Evolutionary conservation across 805 yeast genomes (phyloP).

Genomic region (Wickerhamiella alocasiicola): DNA sequence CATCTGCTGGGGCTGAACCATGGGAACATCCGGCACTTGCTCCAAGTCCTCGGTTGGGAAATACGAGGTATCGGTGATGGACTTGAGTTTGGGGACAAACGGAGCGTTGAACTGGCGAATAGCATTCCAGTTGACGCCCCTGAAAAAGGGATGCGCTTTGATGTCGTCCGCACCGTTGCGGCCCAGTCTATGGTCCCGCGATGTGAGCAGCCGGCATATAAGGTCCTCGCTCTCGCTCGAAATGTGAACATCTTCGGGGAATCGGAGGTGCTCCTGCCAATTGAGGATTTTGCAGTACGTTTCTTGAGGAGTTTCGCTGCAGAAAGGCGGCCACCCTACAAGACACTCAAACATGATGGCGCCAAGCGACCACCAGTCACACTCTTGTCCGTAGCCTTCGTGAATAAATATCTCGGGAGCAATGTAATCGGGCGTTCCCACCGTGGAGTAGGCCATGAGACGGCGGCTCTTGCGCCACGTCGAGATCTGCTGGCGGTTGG

Average conservation of each 20-base stretch:
- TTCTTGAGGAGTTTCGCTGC: slow-evolving; percentile 89
- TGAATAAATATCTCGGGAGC: slow-evolving; percentile 90
- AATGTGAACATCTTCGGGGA: slow-evolving; percentile 85
- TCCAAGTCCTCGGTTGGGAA: slow-evolving; percentile 97
- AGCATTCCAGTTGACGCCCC: slow-evolving; percentile 92
- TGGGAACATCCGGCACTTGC: slow-evolving; percentile 85
- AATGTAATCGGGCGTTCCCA: slow-evolving; percentile 91
- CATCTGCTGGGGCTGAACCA: slow-evolving; percentile 27
- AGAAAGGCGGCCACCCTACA: slow-evolving; percentile 96
- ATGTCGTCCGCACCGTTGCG: slow-evolving; percentile 89
- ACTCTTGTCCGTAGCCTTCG: slow-evolving; percentile 92
- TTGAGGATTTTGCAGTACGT: slow-evolving; percentile 82
- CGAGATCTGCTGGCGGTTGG: slow-evolving; percentile 88
- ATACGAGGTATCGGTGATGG: slow-evolving; percentile 91
- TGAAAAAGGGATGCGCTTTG: slow-evolving; percentile 80
- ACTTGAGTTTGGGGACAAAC: slow-evolving; percentile 78
- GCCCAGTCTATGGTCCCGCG: slow-evolving; percentile 70
- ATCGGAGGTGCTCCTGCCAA: slow-evolving; percentile 77
- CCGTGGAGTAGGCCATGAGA: slow-evolving; percentile 90
- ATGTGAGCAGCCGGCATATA: slow-evolving; percentile 62
- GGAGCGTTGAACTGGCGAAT: slow-evolving; percentile 86
- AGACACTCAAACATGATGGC: slow-evolving; percentile 95
- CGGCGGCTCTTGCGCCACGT: slow-evolving; percentile 91
- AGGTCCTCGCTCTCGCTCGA: slow-evolving; percentile 83
- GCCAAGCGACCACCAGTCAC: slow-evolving; percentile 97